Conservation (phyloP, 345 rosid species). For the Salix dunnii region DNA sequence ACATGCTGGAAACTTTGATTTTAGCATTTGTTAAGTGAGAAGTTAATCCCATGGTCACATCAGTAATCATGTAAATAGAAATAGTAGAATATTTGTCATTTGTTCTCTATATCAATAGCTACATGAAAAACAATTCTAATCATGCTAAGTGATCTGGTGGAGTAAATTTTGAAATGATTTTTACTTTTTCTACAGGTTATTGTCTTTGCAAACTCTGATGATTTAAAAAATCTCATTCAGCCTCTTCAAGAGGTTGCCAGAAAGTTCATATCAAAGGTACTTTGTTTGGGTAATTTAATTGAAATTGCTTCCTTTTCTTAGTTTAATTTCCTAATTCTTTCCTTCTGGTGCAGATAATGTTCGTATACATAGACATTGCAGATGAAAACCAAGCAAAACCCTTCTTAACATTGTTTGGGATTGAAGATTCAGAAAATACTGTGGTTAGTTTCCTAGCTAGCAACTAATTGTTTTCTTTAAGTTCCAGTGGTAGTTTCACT, state of each 20-base stretch:
- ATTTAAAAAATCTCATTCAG: constrained; percentile 46
- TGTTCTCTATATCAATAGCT: not conserved
- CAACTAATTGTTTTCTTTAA: not conserved
- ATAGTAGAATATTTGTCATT: not conserved
- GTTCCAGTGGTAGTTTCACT: not conserved
- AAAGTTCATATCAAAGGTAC: constrained; percentile 67
- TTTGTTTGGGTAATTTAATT: constrained; percentile 2
- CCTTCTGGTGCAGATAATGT: constrained; percentile 60
- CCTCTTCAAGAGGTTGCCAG: constrained; percentile 68
- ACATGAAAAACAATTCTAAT: not conserved
- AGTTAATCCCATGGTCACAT: not conserved
- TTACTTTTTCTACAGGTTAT: constrained; percentile 46
- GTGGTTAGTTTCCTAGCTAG: constrained; percentile 44
- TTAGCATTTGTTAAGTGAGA: not conserved
- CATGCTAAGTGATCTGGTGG: not conserved
- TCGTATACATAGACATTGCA: constrained; percentile 52
- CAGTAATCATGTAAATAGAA: not conserved
- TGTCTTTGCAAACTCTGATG: constrained; percentile 61
- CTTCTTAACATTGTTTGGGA: constrained; percentile 73
- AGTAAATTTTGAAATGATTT: not conserved
- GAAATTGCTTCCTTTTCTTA: not conserved
- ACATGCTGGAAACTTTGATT: not conserved
- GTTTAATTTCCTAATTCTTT: constrained; percentile 12
- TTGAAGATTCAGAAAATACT: constrained; percentile 54
- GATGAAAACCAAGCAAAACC: constrained; percentile 87